These are phyloP conservation scores for Decorospora gaudefroyi DNA, from an alignment of 2,329 filamentous ascomycete species.

Conservation along the genomic window DNA sequence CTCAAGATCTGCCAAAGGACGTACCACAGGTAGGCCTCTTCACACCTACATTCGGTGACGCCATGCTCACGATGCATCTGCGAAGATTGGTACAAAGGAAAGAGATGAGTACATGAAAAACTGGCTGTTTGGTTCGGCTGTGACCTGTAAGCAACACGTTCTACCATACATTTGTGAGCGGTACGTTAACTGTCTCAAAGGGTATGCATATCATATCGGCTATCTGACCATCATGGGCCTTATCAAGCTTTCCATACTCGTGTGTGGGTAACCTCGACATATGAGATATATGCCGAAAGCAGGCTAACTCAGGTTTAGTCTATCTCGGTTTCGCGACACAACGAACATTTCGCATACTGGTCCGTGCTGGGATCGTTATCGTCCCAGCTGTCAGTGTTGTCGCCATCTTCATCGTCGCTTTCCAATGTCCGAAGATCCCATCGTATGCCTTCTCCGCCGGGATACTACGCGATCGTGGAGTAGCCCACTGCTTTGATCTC, in stretches of 20 bases:
- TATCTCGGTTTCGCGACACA: conserved; percentile 33
- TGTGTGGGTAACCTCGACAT: conserved; percentile 6
- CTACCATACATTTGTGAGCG: background rate
- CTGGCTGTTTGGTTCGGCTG: conserved; percentile 14
- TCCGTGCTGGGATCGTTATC: conserved; percentile 20
- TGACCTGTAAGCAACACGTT: conserved; percentile 15
- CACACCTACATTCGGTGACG: background rate
- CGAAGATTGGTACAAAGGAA: conserved; percentile 7
- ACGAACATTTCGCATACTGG: conserved; percentile 25
- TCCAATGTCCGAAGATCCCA: conserved; percentile 29
- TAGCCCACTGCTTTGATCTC: conserved; percentile 23
- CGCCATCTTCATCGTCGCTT: conserved; percentile 26
- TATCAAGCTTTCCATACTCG: conserved; percentile 35
- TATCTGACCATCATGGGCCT: conserved; percentile 30
- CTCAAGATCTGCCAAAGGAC: conserved; percentile 1
- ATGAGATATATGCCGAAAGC: background rate
- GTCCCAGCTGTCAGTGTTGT: conserved; percentile 16
- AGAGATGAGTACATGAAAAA: background rate
- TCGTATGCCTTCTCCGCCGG: conserved; percentile 15
- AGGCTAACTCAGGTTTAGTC: conserved; percentile 4
- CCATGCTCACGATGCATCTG: background rate
- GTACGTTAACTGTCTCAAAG: background rate
- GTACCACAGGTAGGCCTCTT: conserved; percentile 1
- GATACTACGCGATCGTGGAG: conserved; percentile 19
- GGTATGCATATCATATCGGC: conserved; percentile 35